A percentile compares a stretch with the other conserved stretches of the same genome.
phyloP scores from a whole-genome alignment of 108 stramenopile genomes.

The Nitzschia inconspicua region DNA sequence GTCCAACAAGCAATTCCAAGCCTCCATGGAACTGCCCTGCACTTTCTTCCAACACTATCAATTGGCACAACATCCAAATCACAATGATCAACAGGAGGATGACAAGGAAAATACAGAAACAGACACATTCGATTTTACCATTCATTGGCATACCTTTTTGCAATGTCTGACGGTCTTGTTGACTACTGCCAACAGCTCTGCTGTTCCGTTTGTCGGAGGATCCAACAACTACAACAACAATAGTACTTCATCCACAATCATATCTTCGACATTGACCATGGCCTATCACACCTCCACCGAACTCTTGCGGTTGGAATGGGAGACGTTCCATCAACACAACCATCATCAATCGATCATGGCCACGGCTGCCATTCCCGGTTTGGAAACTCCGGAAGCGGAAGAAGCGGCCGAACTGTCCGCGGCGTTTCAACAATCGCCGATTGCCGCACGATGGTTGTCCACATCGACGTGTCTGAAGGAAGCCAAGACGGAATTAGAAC shows the following conservation, averaged over 20 bases:
- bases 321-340: background rate
- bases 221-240: background rate
- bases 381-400: slow-evolving; percentile 15
- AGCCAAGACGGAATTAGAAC: slow-evolving; percentile 7
- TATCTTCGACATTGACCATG: background rate
- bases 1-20: slow-evolving; percentile 21
- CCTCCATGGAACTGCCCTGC: slow-evolving; percentile 19
- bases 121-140: slow-evolving; percentile 6
- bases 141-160: slow-evolving; percentile 16
- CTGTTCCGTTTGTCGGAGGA: too few species aligned
- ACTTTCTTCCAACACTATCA: slow-evolving; percentile 2
- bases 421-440: slow-evolving; percentile 15
- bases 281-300: slow-evolving; percentile 9
- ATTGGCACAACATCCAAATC: background rate
- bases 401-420: slow-evolving; percentile 10
- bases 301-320: slow-evolving; percentile 12
- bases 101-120: background rate
- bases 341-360: background rate
- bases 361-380: slow-evolving; percentile 15
- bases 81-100: background rate
- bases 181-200: slow-evolving; percentile 1
- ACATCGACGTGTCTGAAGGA: slow-evolving; percentile 1
- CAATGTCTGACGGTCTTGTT: slow-evolving; percentile 18
- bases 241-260: background rate
- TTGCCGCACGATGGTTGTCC: slow-evolving; percentile 16